phyloP scores from a whole-genome alignment of 2,329 filamentous ascomycete genomes.

The Sphaerulina musiva region DNA sequence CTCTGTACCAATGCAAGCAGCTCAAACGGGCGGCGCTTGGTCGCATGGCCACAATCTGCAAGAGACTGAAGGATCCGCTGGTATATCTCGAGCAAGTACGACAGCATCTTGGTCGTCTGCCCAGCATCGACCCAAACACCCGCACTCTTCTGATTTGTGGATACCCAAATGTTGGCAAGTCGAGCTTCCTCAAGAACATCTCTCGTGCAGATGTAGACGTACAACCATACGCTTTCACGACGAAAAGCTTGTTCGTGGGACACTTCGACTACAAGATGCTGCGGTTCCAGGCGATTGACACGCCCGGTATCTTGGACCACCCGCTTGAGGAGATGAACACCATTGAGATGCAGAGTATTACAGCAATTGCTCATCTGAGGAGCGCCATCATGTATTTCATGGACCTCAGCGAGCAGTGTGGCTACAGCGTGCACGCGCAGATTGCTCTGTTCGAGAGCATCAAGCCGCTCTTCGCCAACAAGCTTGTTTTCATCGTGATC shows the following conservation, averaged over 20 bases:
- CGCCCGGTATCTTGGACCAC: conserved; percentile 95
- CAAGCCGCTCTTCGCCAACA: conserved; percentile 94
- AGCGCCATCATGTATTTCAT: conserved; percentile 97
- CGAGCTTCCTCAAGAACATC: conserved; percentile 85
- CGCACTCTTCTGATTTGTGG: conserved; percentile 93
- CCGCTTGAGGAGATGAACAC: conserved; percentile 99
- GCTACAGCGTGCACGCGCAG: conserved; percentile 87
- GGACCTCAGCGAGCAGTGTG: conserved; percentile 94
- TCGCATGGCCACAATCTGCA: conserved; percentile 96
- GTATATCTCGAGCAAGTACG: conserved; percentile 94
- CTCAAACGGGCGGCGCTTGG: conserved; percentile 92
- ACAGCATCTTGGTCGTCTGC: conserved; percentile 93
- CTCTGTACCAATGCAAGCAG: conserved; percentile 97
- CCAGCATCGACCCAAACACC: conserved; percentile 97
- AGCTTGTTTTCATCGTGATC: conserved; percentile 90
- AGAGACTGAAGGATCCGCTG: conserved; percentile 87
- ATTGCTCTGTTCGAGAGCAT: conserved; percentile 94
- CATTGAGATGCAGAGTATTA: conserved; percentile 98
- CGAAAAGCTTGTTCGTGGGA: conserved; percentile 92
- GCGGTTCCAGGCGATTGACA: conserved; percentile 89
- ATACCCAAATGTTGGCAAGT: conserved; percentile 97
- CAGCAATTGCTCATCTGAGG: conserved; percentile 90
- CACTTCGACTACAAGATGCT: conserved; percentile 97
- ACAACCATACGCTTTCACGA: conserved; percentile 97
- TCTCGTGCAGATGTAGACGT: conserved; percentile 94